Conservation (phyloP, 2,329 filamentous ascomycete species). For the Cladosporium sphaerospermum region DNA sequence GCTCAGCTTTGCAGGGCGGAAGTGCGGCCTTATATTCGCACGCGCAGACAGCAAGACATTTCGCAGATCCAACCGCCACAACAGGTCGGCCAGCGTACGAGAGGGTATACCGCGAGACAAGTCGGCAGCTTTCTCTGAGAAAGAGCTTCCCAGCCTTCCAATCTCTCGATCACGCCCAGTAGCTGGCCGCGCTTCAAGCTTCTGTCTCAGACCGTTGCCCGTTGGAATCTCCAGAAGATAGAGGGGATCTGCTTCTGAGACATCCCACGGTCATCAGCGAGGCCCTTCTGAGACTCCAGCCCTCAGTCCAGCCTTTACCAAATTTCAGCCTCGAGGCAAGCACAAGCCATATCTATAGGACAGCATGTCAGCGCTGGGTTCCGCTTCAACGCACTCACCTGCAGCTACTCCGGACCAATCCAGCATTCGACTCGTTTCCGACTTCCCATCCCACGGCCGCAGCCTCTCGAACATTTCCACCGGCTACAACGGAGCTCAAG, state of each 20-base stretch:
- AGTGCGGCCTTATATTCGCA: background rate
- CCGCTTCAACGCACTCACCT: slow-evolving; percentile 5
- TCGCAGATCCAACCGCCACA: background rate
- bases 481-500: slow-evolving; percentile 21
- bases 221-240: slow-evolving; percentile 4
- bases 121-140: background rate
- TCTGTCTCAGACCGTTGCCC: slow-evolving; percentile 1
- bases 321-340: slow-evolving; percentile 1
- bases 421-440: slow-evolving; percentile 8
- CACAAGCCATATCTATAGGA: slow-evolving; percentile 7
- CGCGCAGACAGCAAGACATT: background rate
- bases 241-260: background rate
- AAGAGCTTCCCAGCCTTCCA: background rate
- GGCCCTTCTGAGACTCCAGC: slow-evolving; percentile 11
- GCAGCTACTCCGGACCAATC: slow-evolving; percentile 8
- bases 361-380: slow-evolving; percentile 3
- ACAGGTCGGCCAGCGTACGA: background rate
- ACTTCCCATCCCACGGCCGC: slow-evolving; percentile 1
- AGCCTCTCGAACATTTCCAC: slow-evolving; percentile 14
- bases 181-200: background rate
- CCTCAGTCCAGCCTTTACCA: slow-evolving; percentile 9
- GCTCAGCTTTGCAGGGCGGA: background rate
- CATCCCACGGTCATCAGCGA: slow-evolving; percentile 11
- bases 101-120: background rate
- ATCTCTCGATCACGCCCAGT: background rate